phyloP scores from a whole-genome alignment of 2,329 filamentous ascomycete species.

The Neodidymelliopsis sp. region DNA sequence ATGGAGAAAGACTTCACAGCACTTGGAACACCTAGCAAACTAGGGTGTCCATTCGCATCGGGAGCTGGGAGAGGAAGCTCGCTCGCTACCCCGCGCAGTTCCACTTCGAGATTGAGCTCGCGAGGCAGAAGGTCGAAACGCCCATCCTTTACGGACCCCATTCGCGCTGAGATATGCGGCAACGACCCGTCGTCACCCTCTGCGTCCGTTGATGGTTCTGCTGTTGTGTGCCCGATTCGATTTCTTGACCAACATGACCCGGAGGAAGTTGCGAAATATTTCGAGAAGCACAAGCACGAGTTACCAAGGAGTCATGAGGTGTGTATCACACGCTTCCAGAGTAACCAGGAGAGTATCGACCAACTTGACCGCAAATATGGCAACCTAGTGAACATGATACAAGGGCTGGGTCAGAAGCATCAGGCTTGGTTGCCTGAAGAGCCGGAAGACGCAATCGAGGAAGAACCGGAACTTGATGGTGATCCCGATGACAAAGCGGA shows the following conservation, averaged over 20 bases:
- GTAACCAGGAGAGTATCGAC: constrained; percentile 82
- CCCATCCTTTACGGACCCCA: constrained; percentile 53
- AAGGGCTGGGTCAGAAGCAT: constrained; percentile 85
- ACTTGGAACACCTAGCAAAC: constrained; percentile 77
- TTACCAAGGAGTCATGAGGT: constrained; percentile 92
- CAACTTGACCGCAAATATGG: constrained; percentile 95
- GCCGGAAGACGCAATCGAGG: constrained; percentile 56
- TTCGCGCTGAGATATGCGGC: constrained; percentile 52
- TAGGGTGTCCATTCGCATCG: constrained; percentile 81
- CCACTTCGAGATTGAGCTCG: constrained; percentile 48
- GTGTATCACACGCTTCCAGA: constrained; percentile 88
- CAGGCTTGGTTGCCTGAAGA: constrained; percentile 79
- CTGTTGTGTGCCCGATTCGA: constrained; percentile 86
- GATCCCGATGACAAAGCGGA: constrained; percentile 60
- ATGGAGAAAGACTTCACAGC: constrained; percentile 93
- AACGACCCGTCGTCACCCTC: constrained; percentile 57
- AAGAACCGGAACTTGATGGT: constrained; percentile 56
- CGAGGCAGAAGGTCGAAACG: constrained; percentile 49
- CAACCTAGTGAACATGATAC: constrained; percentile 91
- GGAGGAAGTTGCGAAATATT: constrained; percentile 90
- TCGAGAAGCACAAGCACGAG: constrained; percentile 95
- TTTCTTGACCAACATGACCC: constrained; percentile 92
- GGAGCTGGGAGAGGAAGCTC: constrained; percentile 54
- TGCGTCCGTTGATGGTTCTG: constrained; percentile 52
- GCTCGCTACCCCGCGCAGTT: constrained; percentile 53